Conservation (phyloP, 192 early-diverging fungal genomes). For the Entomortierella beljakovae region DNA sequence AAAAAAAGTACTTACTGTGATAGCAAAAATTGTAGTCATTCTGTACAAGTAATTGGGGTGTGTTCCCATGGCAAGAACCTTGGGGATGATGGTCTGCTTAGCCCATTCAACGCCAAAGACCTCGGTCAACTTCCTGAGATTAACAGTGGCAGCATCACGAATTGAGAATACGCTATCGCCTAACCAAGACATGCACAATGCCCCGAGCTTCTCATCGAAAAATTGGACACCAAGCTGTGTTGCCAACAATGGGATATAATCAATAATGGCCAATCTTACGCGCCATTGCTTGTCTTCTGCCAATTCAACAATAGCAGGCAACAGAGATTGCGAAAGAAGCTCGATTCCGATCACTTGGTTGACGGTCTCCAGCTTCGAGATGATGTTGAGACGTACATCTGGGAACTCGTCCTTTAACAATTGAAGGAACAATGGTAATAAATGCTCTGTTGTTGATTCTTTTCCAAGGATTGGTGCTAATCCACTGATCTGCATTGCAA, state of each 20-base stretch:
- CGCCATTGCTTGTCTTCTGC: conserved; percentile 99
- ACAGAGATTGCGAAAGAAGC: conserved; percentile 93
- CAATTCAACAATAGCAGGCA: conserved; percentile 98
- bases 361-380: conserved; percentile 96
- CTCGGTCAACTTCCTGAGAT: conserved; percentile 95
- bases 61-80: conserved; percentile 89
- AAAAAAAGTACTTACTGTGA: conserved; percentile 73
- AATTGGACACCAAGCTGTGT: conserved; percentile 95
- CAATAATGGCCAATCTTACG: conserved; percentile 98
- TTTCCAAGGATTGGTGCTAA: conserved; percentile 96
- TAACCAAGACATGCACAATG: conserved; percentile 98
- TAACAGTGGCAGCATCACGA: conserved; percentile 95
- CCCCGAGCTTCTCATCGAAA: conserved; percentile 96
- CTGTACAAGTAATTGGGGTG: conserved; percentile 97
- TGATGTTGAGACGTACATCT: conserved; percentile 98
- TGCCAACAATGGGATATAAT: conserved; percentile 98
- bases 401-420: conserved; percentile 97
- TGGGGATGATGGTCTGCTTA: conserved; percentile 92
- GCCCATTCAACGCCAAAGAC: conserved; percentile 99
- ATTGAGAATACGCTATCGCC: conserved; percentile 97
- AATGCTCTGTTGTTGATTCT: conserved; percentile 92
- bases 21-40: conserved; percentile 98
- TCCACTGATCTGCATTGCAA: conserved; percentile 97
- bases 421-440: conserved; percentile 95
- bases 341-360: conserved; percentile 98